Conservation (phyloP, 2,329 filamentous ascomycete genomes). For the Pseudocercospora macadamiae region DNA sequence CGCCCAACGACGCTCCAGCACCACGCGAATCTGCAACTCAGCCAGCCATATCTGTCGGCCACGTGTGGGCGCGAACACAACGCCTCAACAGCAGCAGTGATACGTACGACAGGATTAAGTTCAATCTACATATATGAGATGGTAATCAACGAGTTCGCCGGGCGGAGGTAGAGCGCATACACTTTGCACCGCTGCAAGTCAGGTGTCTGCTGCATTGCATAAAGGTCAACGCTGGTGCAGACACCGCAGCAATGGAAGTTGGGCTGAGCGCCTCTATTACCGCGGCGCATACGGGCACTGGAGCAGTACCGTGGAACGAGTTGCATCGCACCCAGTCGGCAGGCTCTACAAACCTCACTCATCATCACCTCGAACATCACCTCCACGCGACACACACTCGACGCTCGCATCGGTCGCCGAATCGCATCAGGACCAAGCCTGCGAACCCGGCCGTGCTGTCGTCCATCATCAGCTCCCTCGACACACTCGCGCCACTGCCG, state of each 20-base stretch:
- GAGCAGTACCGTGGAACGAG: conserved; percentile 1
- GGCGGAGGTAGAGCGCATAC: not conserved
- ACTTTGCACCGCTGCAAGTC: not conserved
- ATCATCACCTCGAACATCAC: conserved; percentile 5
- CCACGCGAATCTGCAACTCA: no score
- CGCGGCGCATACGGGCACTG: not conserved
- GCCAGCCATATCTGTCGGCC: not conserved
- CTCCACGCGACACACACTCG: not conserved
- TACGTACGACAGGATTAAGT: conserved; percentile 1
- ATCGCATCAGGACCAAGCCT: conserved; percentile 43
- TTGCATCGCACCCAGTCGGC: not conserved
- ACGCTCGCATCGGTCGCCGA: conserved; percentile 15
- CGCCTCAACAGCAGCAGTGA: not conserved
- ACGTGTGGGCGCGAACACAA: conserved; percentile 2
- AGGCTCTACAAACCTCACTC: not conserved
- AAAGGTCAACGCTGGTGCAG: not conserved
- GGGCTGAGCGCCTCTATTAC: not conserved
- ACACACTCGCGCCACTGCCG: conserved; percentile 39
- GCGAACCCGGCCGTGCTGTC: conserved; percentile 71
- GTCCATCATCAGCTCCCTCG: conserved; percentile 63
- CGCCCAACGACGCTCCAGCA: not conserved
- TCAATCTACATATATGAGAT: conserved; percentile 1
- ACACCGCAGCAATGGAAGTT: conserved; percentile 1
- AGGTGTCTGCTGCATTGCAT: not conserved
- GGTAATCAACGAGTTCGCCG: not conserved